These are phyloP conservation scores for grape (Vitis vinifera) DNA, from an alignment of 164 flowering plant genomes.

Conservation along the genomic window DNA sequence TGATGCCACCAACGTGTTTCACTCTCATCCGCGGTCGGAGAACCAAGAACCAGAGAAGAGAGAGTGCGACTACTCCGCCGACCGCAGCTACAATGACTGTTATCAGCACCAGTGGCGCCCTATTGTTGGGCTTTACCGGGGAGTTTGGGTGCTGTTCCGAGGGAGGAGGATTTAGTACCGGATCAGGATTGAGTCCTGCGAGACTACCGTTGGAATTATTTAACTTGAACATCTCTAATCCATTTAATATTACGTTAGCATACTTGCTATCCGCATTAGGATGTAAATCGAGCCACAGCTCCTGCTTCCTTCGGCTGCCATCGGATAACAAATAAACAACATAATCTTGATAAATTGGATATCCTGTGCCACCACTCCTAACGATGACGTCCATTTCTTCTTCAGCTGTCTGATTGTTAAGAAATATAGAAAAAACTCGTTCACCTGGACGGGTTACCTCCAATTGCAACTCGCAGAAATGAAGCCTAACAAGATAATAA, in stretches of 20 bases:
- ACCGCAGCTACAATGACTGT: neutral
- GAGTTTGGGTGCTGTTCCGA: too few relatives aligned
- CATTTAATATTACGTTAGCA: slow-evolving; percentile 41
- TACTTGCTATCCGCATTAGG: neutral
- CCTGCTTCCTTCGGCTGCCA: neutral
- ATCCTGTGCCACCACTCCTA: slow-evolving; percentile 15
- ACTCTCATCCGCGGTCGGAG: slow-evolving; percentile 8
- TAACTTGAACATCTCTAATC: slow-evolving; percentile 53
- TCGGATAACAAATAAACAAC: slow-evolving; percentile 1
- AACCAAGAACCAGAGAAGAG: slow-evolving; percentile 4
- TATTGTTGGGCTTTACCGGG: too few relatives aligned
- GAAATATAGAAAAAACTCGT: slow-evolving; percentile 24
- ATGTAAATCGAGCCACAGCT: slow-evolving; percentile 30
- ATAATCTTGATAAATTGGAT: slow-evolving; percentile 31
- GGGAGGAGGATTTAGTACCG: slow-evolving; percentile 6
- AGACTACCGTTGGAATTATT: slow-evolving; percentile 32
- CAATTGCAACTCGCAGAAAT: slow-evolving; percentile 31
- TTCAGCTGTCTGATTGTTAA: slow-evolving; percentile 26
- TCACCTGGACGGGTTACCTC: neutral
- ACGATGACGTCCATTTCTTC: slow-evolving; percentile 16
- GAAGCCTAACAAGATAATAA: slow-evolving; percentile 37
- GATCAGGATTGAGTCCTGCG: slow-evolving; percentile 35
- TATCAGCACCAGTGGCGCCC: too few relatives aligned
- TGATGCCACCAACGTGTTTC: neutral
- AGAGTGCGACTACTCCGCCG: slow-evolving; percentile 3